Base-by-base conservation (phyloP, 352 stramenopile species). In the Hyaloperonospora brassicae region DNA sequence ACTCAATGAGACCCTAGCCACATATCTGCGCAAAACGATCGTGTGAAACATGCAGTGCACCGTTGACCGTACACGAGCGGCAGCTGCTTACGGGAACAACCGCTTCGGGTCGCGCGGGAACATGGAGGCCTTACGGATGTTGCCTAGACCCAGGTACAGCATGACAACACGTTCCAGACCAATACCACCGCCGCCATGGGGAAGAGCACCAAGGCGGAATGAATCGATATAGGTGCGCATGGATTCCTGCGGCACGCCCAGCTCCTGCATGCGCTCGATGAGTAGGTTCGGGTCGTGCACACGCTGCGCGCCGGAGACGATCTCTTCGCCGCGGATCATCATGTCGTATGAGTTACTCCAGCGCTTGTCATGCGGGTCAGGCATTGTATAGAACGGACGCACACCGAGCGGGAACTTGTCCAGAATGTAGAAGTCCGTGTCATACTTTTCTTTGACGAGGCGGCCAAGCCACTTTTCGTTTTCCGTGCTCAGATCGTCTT, bases 351-450 rank as follows among this genome's bases (percentile, higher is more conserved):
- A 98, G 78, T 99, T 99, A 68, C 91, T 84, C 82, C 90, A 87
- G 57, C 73, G 72, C 70, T 84, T 76, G 82, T 99, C 89, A 23
- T 89, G 87, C 46, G 96, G 94, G 77, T 98, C 90, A 10, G 96
- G 97, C 97, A 99, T 99, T 47, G 96, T 99, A 85, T 99, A 99
- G 76, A 99, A 99, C 52, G 97, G 97, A 71, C 97, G 88, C 59
- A 98, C 95, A 23, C 82, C 66, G n/a, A 98, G 68, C 30, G 97
- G 97, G 81, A 98, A 99, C 83, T 99, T 98, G 89, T 99, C 96
- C 72, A 99, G 90, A 54, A 99, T 98, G 84, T 98, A 99, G 69
- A 99, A 99, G 76, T 99, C 97, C 56, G 96, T 99, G 50, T 91
- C 88, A 69, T 98, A 99, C 82, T 99, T 99, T 50, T 96, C 89